Evolutionary conservation across 2,329 filamentous ascomycete species (phyloP), one percentile per base, ranked within the genome.

Genomic region (Colletotrichum coccodes): DNA sequence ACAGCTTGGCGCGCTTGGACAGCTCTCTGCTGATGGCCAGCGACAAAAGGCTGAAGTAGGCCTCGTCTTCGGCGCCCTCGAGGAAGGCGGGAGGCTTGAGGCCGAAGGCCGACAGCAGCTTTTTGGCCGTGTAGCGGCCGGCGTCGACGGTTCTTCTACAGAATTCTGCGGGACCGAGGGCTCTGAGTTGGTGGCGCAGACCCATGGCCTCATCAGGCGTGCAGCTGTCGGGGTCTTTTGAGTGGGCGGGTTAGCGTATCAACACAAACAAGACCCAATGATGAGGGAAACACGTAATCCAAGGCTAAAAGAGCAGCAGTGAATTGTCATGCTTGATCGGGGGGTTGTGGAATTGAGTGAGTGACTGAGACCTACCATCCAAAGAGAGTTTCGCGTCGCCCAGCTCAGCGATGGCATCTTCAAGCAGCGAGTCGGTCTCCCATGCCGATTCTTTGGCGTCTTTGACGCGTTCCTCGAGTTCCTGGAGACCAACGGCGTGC

Each of bases 81-180:
- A 97, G 87, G 76, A 94, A 94, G 42, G 84, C 79, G 3, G 94
- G 93, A 49, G 93, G 89, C 44, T 88, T 85, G 73, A 97, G 89
- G 68, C 91, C 91, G 83, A 98, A 98, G 16, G 94, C 95, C 9
- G 93, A 94, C 76, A 95, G 90, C 34, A 98, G 85, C 80, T 94
- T 95, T 81, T 92, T 94, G 62, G 92, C 92, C 23, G 91, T 91
- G 77, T 96, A 90, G 59, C 85, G 85, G 36, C 90, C 90, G 60
- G 86, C 86, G 71, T 90, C 89, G 58, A 97, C 85, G 36, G 92
- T 94, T 73, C 90, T 86, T 73, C 89, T 84, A 76, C 93, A 90
- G 78, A 98, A 97, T 70, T 91, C 87, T 70, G 89, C 87, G 26
- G 93, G 92, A n/a, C 95, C 95, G 70, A 94, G 84, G 60, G 89